A percentile compares a stretch with the other conserved stretches of the same genome.
Conservation (phyloP, 768 basidiomycete genomes). For the Phylloporus arenicola region DNA sequence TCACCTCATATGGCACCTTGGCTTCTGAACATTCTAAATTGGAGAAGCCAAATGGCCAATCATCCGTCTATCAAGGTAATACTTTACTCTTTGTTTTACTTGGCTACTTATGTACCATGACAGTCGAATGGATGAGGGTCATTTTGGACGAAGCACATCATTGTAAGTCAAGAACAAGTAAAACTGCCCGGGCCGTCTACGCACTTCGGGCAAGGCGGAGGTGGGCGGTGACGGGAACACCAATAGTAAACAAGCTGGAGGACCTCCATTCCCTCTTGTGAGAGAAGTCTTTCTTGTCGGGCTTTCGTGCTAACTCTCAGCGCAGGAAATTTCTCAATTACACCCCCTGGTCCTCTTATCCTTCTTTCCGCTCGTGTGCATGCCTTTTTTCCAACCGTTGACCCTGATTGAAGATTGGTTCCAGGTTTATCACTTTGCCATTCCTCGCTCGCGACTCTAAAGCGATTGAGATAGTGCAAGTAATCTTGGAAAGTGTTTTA, state of each 20-base stretch:
- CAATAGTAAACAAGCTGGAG: slow-evolving; percentile 90
- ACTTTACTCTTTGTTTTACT: background rate
- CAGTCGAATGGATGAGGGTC: slow-evolving; percentile 77
- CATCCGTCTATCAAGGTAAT: slow-evolving; percentile 70
- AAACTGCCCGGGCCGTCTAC: slow-evolving; percentile 85
- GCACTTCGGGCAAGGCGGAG: slow-evolving; percentile 71
- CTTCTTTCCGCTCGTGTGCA: slow-evolving; percentile 85
- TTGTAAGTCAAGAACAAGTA: slow-evolving; percentile 85
- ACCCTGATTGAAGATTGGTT: slow-evolving; percentile 2
- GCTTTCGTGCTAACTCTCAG: slow-evolving; percentile 6
- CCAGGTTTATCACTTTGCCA: slow-evolving; percentile 84
- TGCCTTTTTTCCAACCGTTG: background rate
- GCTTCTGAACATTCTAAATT: slow-evolving; percentile 81
- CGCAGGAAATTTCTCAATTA: slow-evolving; percentile 71
- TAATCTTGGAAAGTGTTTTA: slow-evolving; percentile 83
- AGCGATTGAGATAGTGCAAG: slow-evolving; percentile 91
- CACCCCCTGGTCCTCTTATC: slow-evolving; percentile 74
- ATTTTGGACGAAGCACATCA: slow-evolving; percentile 94
- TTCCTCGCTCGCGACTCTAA: slow-evolving; percentile 89
- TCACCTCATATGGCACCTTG: slow-evolving; percentile 89
- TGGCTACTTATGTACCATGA: slow-evolving; percentile 3
- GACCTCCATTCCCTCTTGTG: slow-evolving; percentile 88
- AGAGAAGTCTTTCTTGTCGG: slow-evolving; percentile 41
- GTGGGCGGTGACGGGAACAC: slow-evolving; percentile 95
- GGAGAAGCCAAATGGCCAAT: slow-evolving; percentile 46